Conservation (phyloP, 1,139 yeast species). For the Blastobotrys proliferans region DNA sequence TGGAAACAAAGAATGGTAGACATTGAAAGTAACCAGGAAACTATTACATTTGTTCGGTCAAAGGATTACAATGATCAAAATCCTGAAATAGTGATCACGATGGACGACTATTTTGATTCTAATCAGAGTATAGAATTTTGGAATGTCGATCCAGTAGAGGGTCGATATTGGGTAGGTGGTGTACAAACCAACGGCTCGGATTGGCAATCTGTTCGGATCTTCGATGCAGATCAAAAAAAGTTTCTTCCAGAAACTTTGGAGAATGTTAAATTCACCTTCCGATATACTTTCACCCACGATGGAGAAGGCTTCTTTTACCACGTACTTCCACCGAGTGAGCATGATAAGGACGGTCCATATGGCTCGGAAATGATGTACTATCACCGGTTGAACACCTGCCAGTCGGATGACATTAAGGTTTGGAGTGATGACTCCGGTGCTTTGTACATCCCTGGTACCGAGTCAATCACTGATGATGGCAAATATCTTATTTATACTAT, state of each 20-base stretch:
- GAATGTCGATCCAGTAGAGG: neutral
- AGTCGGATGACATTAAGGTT: neutral
- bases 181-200: neutral
- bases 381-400: neutral
- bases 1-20: neutral
- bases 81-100: neutral
- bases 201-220: neutral
- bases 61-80: neutral
- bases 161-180: slow-evolving; percentile 2
- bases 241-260: neutral
- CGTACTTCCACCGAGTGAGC: neutral
- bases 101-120: neutral
- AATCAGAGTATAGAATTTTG: neutral
- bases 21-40: neutral
- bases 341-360: neutral
- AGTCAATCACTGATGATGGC: neutral
- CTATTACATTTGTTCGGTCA: neutral
- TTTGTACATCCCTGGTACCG: slow-evolving; percentile 1
- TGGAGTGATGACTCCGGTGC: neutral
- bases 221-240: neutral
- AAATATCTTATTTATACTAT: neutral
- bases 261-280: neutral
- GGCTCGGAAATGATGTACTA: neutral
- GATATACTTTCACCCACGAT: neutral
- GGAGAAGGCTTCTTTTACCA: slow-evolving; percentile 1